Evolutionary conservation across 768 basidiomycete genomes (phyloP).

Genomic region (Baorangia bicolor): DNA sequence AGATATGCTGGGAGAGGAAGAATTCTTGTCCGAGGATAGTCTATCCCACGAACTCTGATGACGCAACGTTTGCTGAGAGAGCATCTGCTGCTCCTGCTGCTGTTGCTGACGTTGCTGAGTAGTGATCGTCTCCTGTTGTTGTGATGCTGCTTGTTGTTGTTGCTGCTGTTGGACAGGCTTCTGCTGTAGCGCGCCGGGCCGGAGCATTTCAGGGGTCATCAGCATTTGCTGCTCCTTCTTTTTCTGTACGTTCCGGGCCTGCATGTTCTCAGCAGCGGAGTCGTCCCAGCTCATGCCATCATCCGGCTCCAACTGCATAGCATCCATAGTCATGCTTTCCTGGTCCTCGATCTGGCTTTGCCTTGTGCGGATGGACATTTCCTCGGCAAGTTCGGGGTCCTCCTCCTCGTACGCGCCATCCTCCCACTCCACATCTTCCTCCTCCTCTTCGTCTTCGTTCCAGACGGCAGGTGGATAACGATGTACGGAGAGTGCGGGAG

Average conservation of each 20-base stretch:
- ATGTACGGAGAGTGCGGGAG: slow-evolving; percentile 59
- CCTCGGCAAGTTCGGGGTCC: slow-evolving; percentile 59
- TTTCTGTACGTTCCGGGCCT: slow-evolving; percentile 32
- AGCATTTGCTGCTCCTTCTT: slow-evolving; percentile 22
- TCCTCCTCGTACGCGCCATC: slow-evolving; percentile 70
- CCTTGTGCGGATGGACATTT: slow-evolving; percentile 45
- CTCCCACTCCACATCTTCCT: slow-evolving; percentile 55
- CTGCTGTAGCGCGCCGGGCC: slow-evolving; percentile 34
- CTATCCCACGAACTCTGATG: slow-evolving; percentile 50
- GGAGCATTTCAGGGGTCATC: slow-evolving; percentile 36
- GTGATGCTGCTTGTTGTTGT: slow-evolving; percentile 3
- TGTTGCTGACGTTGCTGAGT: slow-evolving; percentile 37
- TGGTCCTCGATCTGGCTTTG: slow-evolving; percentile 37
- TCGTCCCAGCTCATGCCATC: slow-evolving; percentile 93
- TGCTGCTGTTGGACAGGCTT: slow-evolving; percentile 14
- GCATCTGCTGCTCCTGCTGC: slow-evolving; percentile 33
- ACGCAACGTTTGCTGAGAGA: slow-evolving; percentile 36
- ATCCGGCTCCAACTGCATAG: slow-evolving; percentile 59
- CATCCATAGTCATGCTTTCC: slow-evolving; percentile 30
- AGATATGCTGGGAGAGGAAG: slow-evolving; percentile 29
- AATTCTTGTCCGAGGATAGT: slow-evolving; percentile 32
- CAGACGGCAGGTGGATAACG: slow-evolving; percentile 83
- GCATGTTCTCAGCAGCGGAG: slow-evolving; percentile 52
- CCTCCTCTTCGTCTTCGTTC: slow-evolving; percentile 70
- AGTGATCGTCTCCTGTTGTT: slow-evolving; percentile 27